Base-by-base conservation (phyloP, 2,329 filamentous ascomycete genomes). In the Arthrobotrys iridis region DNA sequence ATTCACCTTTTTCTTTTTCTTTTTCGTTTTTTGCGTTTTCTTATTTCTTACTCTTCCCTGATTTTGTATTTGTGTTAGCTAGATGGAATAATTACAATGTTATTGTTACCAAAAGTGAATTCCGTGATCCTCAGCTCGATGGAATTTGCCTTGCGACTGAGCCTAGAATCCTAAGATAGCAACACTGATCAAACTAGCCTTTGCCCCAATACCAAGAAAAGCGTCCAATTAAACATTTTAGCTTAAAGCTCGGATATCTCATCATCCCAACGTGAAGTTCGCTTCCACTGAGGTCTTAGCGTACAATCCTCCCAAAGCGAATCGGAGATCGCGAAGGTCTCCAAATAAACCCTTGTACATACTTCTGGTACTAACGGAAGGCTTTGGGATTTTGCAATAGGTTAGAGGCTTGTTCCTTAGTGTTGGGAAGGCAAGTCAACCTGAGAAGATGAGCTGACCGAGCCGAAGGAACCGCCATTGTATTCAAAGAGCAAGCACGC, bases 281-380 rank as follows among this genome's bases (percentile, higher is more conserved):
- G 35, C 24, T 43, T 37, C 28, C 46, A 7, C 24, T 33, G 55
- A 33, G 28, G 33, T 7, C 58, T 58, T 71, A 71, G 58, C 58
- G 46, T 28, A 37, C 15, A 13, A 33, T 24, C 28, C 37, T 20
- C 37, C 57, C 22, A 41, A 58, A 71, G 66, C 66, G 66, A 71
- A 71, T 71, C 66, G 66, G 66, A 71, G 64, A 64, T 71, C 58
- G 66, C 37, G 28, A 43, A 46, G 46, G 24, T 64, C 37, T 62
- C 65, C 65, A 70, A 70, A 70, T 70, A 62, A 37, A 71, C 48
- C 66, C 58, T 45, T 71, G 65, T 24, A 62, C 50, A 41, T 58
- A n/a, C 33, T 20, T 48, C 8, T 58, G 15, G 46, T 55, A n/a
- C 37, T 28, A 37, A 55, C 50, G 50, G 50, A 55, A 55, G 50